Evolutionary conservation across 2,329 filamentous ascomycete species (phyloP).

Genomic region (Botrytis elliptica): DNA sequence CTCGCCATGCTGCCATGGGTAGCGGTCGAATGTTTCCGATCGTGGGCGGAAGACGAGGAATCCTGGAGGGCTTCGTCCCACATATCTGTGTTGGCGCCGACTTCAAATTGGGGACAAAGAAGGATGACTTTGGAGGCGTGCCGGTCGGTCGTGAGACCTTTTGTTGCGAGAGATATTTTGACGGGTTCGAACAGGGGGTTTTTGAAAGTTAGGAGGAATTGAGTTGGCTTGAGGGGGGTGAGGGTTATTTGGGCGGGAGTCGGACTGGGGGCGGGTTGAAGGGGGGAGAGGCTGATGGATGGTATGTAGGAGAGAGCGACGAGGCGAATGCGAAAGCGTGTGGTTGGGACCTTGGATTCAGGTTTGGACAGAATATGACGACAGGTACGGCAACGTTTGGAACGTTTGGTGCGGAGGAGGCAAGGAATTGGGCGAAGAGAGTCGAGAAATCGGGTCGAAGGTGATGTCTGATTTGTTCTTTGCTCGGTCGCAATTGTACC

Average conservation of each 20-base stretch:
- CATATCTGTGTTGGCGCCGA: slow-evolving; percentile 91
- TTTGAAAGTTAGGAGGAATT: slow-evolving; percentile 85
- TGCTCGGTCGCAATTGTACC: slow-evolving; percentile 57
- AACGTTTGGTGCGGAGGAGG: slow-evolving; percentile 84
- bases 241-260: slow-evolving; percentile 12
- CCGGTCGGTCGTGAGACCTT: slow-evolving; percentile 72
- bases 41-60: not conserved
- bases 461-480: slow-evolving; percentile 49
- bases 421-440: slow-evolving; percentile 80
- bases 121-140: slow-evolving; percentile 83
- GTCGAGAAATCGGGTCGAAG: slow-evolving; percentile 60
- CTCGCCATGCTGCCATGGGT: slow-evolving; percentile 13
- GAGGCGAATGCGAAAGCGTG: slow-evolving; percentile 87
- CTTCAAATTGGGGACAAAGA: slow-evolving; percentile 88
- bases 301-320: slow-evolving; percentile 89
- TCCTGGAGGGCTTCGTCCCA: slow-evolving; percentile 72
- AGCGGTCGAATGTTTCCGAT: slow-evolving; percentile 5
- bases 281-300: slow-evolving; percentile 68
- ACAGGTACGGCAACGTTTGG: slow-evolving; percentile 88
- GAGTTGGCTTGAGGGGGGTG: slow-evolving; percentile 52
- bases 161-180: slow-evolving; percentile 82
- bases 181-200: slow-evolving; percentile 94
- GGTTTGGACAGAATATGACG: slow-evolving; percentile 95
- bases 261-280: slow-evolving; percentile 43
- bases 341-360: slow-evolving; percentile 84